Base-by-base conservation (phyloP, 2,329 filamentous ascomycete species). In the Aspergillus alliaceus region DNA sequence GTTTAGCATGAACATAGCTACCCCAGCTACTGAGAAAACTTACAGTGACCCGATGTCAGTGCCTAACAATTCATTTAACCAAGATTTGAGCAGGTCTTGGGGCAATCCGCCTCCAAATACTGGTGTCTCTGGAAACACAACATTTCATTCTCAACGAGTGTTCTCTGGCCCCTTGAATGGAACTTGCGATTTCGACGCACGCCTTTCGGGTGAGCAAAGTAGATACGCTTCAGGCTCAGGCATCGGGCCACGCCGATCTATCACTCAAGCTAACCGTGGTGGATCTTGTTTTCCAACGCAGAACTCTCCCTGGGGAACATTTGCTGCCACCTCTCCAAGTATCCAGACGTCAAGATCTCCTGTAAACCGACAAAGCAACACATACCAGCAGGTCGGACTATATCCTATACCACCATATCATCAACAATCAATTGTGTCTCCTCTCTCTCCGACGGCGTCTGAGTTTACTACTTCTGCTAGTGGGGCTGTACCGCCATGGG, bases 371-470 rank as follows among this genome's bases (percentile, higher is more conserved):
- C 65, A 68, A 6, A 64, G 66, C 14, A 70, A 62, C 46, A 55
- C 64, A n/a, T 75, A 72, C 51, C 72, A 74, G 31, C 69, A 72
- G 47, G 62, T 72, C 52, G 73, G 70, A 29, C 58, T 75, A 44
- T 77, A 73, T 57, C 70, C 67, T 32, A 63, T 72, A 47, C 63
- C 70, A 20, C 60, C 53, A 65, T 86, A 83, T 65, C 81, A 81
- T 60, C 80, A 81, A 64, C 84, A 84, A 61, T 78, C 84, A 25
- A 80, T 84, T 59, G 84, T 86, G 25, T 90, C 87, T 18, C 81
- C 86, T 7, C 79, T 92, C 40, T 91, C 89, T 18, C 88, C 89
- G 12, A 86, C 90, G 63, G 89, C 89, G 25, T 87, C 84, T 4
- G 89, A 92, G 69, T 92, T 92, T 65, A 90, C 86, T 12, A n/a